Conservation (phyloP, 495 filamentous ascomycete species). For the Penicillium bovifimosum region DNA sequence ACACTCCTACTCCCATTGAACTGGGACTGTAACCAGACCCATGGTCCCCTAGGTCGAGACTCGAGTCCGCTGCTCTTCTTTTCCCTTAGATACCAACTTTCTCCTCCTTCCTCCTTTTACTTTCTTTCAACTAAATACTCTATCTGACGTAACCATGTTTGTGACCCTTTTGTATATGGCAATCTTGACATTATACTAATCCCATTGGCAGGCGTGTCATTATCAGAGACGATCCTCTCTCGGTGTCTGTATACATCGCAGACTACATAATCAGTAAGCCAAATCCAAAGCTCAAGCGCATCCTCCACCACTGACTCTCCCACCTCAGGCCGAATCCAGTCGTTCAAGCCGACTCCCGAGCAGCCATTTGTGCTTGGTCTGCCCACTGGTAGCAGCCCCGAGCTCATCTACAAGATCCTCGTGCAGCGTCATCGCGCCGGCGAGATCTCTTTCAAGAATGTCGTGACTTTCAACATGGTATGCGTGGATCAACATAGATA, state of each 20-base stretch:
- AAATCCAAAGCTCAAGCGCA: neutral
- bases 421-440: slow-evolving; percentile 71
- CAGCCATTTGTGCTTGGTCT: slow-evolving; percentile 79
- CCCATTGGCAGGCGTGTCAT: slow-evolving; percentile 65
- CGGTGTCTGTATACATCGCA: slow-evolving; percentile 68
- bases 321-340: slow-evolving; percentile 57
- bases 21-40: slow-evolving; percentile 16
- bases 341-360: slow-evolving; percentile 61
- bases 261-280: slow-evolving; percentile 73
- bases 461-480: slow-evolving; percentile 92
- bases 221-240: slow-evolving; percentile 62
- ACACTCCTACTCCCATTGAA: slow-evolving; percentile 11
- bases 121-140: neutral
- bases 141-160: slow-evolving; percentile 31
- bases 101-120: neutral
- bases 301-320: slow-evolving; percentile 2
- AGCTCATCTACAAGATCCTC: slow-evolving; percentile 70
- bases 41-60: neutral
- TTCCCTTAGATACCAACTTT: neutral
- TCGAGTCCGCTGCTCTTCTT: neutral
- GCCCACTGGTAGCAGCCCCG: slow-evolving; percentile 75
- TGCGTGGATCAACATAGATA: slow-evolving; percentile 8
- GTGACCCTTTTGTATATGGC: neutral
- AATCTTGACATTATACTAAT: slow-evolving; percentile 12
- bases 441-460: slow-evolving; percentile 79